A percentile compares a stretch with the other conserved stretches of the same genome.
Evolutionary conservation across 208 protist species (phyloP).

Genomic region (Acanthamoeba triangularis): DNA sequence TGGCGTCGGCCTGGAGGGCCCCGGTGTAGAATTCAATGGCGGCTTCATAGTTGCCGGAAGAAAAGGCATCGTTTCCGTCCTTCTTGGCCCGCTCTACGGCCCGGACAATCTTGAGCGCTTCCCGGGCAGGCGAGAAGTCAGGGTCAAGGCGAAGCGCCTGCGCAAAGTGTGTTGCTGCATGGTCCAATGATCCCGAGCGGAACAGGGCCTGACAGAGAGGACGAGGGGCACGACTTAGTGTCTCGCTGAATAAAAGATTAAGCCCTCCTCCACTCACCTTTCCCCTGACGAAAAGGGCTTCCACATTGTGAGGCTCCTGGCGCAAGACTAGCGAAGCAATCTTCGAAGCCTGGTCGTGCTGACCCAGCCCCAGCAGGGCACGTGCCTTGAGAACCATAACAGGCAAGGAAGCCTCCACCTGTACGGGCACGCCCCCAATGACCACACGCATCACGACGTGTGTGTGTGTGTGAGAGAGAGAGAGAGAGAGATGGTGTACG

Average conservation of each 20-base stretch:
- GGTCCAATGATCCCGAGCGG: constrained; percentile 71
- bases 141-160: constrained; percentile 82
- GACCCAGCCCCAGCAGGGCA: constrained; percentile 70
- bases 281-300: constrained; percentile 77
- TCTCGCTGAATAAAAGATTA: too few relatives aligned
- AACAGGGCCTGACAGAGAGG: constrained; percentile 73
- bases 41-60: constrained; percentile 70
- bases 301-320: constrained; percentile 79
- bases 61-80: constrained; percentile 86
- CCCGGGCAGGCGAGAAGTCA: constrained; percentile 74
- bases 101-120: constrained; percentile 78
- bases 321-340: constrained; percentile 79
- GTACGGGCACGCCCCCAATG: not conserved
- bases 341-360: constrained; percentile 77
- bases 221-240: not conserved
- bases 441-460: not conserved
- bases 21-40: constrained; percentile 82
- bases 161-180: constrained; percentile 74
- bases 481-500: not conserved
- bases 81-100: constrained; percentile 79
- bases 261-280: too few relatives aligned
- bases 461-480: not conserved
- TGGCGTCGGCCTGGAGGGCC: constrained; percentile 80
- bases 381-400: constrained; percentile 66
- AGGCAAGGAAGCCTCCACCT: constrained; percentile 21